Percentiles rank a stretch among this genome's conserved stretches.
Conservation (phyloP, 441 rosid species). For the Brassica hybrid region DNA sequence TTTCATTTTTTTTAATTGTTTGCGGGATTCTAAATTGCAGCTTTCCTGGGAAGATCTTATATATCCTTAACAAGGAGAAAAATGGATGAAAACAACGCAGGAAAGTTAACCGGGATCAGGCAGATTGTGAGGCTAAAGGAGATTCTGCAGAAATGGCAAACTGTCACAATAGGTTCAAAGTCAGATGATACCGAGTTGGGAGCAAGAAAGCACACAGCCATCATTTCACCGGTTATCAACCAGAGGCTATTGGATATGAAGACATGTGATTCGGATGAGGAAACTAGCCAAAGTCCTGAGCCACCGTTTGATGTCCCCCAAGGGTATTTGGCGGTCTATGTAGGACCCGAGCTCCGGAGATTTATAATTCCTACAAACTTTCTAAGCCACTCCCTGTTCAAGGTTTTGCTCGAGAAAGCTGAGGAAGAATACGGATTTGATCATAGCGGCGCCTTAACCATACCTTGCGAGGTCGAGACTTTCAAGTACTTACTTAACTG, state of each 20-base stretch:
- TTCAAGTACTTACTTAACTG: slow-evolving; percentile 82
- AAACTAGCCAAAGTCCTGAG: slow-evolving; percentile 67
- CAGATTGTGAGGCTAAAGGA: slow-evolving; percentile 87
- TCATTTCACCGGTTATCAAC: slow-evolving; percentile 50
- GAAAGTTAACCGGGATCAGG: slow-evolving; percentile 71
- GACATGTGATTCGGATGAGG: slow-evolving; percentile 83
- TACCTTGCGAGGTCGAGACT: slow-evolving; percentile 96
- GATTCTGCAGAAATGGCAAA: slow-evolving; percentile 86
- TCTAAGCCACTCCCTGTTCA: slow-evolving; percentile 81
- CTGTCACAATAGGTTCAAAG: slow-evolving; percentile 60
- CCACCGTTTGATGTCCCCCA: slow-evolving; percentile 83
- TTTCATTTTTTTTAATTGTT: slow-evolving; percentile 1
- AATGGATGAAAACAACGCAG: slow-evolving; percentile 68
- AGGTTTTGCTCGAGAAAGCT: slow-evolving; percentile 78
- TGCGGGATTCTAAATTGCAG: slow-evolving; percentile 6
- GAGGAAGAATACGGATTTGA: slow-evolving; percentile 94
- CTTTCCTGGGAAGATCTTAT: slow-evolving; percentile 45
- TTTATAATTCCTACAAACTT: slow-evolving; percentile 84
- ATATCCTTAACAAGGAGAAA: slow-evolving; percentile 44
- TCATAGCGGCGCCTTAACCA: slow-evolving; percentile 76
- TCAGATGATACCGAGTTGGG: slow-evolving; percentile 39
- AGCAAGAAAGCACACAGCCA: slow-evolving; percentile 31
- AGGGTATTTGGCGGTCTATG: slow-evolving; percentile 89
- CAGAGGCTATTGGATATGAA: slow-evolving; percentile 51
- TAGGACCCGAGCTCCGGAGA: slow-evolving; percentile 89